A percentile compares a stretch with the other conserved stretches of the same genome.
Evolutionary conservation across 352 stramenopile genomes (phyloP).

Genomic region (Globisporangium radiosum): DNA sequence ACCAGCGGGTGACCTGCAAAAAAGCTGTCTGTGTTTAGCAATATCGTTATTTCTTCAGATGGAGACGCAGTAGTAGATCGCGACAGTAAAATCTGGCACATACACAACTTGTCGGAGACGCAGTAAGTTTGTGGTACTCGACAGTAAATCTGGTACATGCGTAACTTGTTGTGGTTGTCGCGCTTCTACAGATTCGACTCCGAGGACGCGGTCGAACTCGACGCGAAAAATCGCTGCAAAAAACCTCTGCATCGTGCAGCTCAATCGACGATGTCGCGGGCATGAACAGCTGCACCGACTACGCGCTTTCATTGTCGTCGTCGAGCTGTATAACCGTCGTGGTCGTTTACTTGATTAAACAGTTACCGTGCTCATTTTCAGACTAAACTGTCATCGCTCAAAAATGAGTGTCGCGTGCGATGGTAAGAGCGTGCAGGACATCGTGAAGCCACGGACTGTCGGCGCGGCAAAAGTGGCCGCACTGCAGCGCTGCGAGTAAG

Average conservation of each 20-base stretch:
- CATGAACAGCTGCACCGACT: not conserved
- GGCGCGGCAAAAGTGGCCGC: constrained; percentile 28
- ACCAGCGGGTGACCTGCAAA: no score
- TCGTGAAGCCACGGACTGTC: constrained; percentile 38
- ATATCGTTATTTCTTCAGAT: no score
- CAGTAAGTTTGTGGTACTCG: no score
- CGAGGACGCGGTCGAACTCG: not conserved
- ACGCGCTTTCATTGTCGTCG: constrained; percentile 1
- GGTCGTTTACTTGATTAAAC: constrained; percentile 7
- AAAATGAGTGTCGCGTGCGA: no score
- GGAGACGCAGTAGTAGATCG: no score
- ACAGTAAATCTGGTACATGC: not conserved
- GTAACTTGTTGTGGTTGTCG: not conserved
- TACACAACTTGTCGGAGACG: no score
- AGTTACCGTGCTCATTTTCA: no score
- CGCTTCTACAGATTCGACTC: not conserved
- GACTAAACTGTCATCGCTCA: no score
- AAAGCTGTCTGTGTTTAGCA: no score
- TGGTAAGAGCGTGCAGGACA: constrained; percentile 37
- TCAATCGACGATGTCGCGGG: not conserved
- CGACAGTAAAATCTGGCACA: no score
- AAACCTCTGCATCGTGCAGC: no score
- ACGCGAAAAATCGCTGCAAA: not conserved
- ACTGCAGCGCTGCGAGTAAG: constrained; percentile 24
- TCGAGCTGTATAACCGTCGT: constrained; percentile 2